Conservation (phyloP, 2,329 filamentous ascomycete genomes). For the Venturia effusa region DNA sequence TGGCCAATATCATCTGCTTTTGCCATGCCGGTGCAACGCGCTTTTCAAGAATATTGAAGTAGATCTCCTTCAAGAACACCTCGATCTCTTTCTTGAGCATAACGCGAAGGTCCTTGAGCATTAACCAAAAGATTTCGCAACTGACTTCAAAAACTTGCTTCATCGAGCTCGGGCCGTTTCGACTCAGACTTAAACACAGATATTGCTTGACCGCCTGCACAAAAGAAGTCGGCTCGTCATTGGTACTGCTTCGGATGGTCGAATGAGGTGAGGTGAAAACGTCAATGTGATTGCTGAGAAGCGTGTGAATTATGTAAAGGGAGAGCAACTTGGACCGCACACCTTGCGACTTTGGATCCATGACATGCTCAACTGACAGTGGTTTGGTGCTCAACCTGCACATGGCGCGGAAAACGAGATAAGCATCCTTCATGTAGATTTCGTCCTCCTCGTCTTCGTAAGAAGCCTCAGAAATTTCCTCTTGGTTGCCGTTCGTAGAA, state of each 20-base stretch:
- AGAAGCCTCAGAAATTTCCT: slow-evolving; percentile 29
- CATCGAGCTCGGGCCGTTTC: slow-evolving; percentile 90
- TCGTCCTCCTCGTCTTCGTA: slow-evolving; percentile 73
- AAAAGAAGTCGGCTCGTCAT: slow-evolving; percentile 78
- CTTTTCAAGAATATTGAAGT: slow-evolving; percentile 81
- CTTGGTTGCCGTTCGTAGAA: slow-evolving; percentile 16
- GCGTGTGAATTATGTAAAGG: slow-evolving; percentile 86
- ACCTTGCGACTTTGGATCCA: slow-evolving; percentile 83
- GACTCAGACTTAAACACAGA: slow-evolving; percentile 84
- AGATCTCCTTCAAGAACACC: slow-evolving; percentile 96
- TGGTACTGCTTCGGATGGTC: slow-evolving; percentile 85
- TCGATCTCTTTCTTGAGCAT: slow-evolving; percentile 98
- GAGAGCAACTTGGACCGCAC: slow-evolving; percentile 97
- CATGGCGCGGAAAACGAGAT: slow-evolving; percentile 92
- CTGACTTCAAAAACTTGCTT: slow-evolving; percentile 89
- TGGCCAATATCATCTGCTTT: slow-evolving; percentile 81
- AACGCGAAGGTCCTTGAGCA: slow-evolving; percentile 85
- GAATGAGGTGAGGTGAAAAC: slow-evolving; percentile 88
- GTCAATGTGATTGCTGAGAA: slow-evolving; percentile 84
- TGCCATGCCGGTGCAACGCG: slow-evolving; percentile 78
- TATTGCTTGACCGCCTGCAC: slow-evolving; percentile 95
- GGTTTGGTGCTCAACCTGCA: slow-evolving; percentile 95
- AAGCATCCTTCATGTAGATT: slow-evolving; percentile 93
- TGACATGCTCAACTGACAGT: slow-evolving; percentile 78
- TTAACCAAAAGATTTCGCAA: slow-evolving; percentile 96